Base-by-base conservation (phyloP, 805 yeast species). In the Cyberlindnera petersonii region DNA sequence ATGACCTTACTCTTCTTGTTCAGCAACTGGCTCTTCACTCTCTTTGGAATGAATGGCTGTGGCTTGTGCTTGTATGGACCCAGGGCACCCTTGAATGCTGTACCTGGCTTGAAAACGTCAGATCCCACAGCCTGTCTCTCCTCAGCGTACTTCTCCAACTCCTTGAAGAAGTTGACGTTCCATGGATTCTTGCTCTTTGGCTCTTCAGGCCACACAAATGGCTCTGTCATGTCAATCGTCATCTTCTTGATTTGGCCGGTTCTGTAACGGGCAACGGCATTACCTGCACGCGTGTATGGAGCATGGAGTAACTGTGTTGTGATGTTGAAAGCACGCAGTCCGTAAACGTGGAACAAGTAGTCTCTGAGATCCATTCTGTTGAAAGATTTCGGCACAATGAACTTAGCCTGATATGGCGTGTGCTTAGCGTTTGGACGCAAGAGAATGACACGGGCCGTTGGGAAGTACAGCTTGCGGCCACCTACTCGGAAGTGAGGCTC, bases 331-430 rank as follows among this genome's bases (percentile, higher is more conserved):
- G 95, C 97, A 52, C 96, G 74, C 44, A 93, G 71, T 2, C 96
- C 96, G 57, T 93, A 93, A 5, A 93, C 69, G 53, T 89, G 79
- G 75, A 80, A 93, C 47, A 93, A 70, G 58, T 93, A 93, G 65
- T 93, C 99, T 61, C 98, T 77, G 46, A 93, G 71, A 61, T 91
- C 98, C 66, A 93, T 71, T 61, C 89, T 91, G 69, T 93, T 93
- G 72, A 93, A 89, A 39, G 86, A 77, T 56, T 84, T 78, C 13
- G 99, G 98, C 15, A 94, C 98, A 48, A 86, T 77, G 64, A 93
- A 93, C 61, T 87, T 88, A 35, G 98, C 98, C 64, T 88, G 97
- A 65, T 85, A 89, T 33, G 99, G 99, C 0, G 96, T 85, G 64
- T 86, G 95, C 57, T 86, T 86, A n/a, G 98, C 96, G 55, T 85